phyloP scores from a whole-genome alignment of 2,329 filamentous ascomycete species.

The Diplodia intermedia region DNA sequence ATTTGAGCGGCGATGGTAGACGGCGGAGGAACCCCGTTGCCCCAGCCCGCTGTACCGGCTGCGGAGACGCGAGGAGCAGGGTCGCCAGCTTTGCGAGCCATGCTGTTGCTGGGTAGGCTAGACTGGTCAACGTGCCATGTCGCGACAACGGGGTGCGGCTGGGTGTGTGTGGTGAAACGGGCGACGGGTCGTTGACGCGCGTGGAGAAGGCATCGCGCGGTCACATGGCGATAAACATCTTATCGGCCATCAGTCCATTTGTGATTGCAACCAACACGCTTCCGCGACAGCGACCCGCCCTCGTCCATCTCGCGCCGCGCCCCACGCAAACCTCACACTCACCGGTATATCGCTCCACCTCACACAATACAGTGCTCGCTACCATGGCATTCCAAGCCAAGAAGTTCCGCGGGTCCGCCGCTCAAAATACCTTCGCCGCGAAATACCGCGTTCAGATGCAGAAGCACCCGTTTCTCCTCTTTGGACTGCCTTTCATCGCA shows the following conservation, averaged over 20 bases:
- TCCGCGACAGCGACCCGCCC: constrained; percentile 17
- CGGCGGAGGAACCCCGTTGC: constrained; percentile 57
- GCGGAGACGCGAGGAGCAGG: constrained; percentile 41
- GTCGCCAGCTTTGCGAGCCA: constrained; percentile 52
- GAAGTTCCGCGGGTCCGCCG: constrained; percentile 58
- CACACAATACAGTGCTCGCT: not conserved
- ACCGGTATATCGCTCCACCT: too few species aligned
- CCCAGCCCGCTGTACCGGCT: not conserved
- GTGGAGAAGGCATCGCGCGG: constrained; percentile 13
- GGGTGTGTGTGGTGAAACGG: not conserved
- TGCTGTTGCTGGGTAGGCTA: constrained; percentile 35
- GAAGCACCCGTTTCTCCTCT: constrained; percentile 86
- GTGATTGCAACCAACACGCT: not conserved
- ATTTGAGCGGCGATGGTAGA: constrained; percentile 90
- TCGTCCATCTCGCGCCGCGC: constrained; percentile 3
- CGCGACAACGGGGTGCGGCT: constrained; percentile 4
- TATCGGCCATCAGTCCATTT: constrained; percentile 3
- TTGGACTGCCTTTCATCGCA: constrained; percentile 89
- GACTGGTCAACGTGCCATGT: constrained; percentile 10
- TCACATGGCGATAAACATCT: constrained; percentile 27
- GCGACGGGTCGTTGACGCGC: not conserved
- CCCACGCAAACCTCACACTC: not conserved
- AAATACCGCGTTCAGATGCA: constrained; percentile 77
- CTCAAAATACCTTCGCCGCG: constrained; percentile 69
- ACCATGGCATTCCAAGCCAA: constrained; percentile 44